phyloP scores from a whole-genome alignment of 2,329 filamentous ascomycete genomes.

The Xylariomycetidae sp. region DNA sequence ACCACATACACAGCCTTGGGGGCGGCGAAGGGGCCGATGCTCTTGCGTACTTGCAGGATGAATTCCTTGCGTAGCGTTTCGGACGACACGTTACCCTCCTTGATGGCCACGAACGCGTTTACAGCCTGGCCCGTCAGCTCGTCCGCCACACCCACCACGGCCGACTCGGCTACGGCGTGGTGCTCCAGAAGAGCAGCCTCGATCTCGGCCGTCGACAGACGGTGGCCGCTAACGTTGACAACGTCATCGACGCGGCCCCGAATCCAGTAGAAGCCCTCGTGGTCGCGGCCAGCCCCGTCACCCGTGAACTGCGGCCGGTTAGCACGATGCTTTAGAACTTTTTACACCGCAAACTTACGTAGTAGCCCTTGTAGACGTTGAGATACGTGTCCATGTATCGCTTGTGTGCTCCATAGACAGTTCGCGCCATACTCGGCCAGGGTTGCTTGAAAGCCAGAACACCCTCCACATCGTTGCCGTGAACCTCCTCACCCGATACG shows the following conservation, averaged over 20 bases:
- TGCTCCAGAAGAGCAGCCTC: conserved; percentile 96
- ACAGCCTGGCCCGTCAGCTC: conserved; percentile 96
- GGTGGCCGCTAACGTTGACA: conserved; percentile 94
- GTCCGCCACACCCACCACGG: conserved; percentile 87
- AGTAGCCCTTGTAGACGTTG: conserved; percentile 96
- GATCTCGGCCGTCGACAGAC: conserved; percentile 94
- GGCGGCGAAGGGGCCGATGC: conserved; percentile 93
- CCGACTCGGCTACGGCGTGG: conserved; percentile 81
- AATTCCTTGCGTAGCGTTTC: conserved; percentile 90
- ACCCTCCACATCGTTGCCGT: conserved; percentile 95
- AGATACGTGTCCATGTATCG: conserved; percentile 98
- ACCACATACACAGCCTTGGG: conserved; percentile 91
- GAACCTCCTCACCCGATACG: conserved; percentile 85
- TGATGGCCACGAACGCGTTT: conserved; percentile 92
- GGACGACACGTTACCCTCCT: conserved; percentile 69
- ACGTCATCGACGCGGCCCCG: conserved; percentile 97
- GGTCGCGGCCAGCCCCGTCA: conserved; percentile 90
- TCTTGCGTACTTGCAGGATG: conserved; percentile 90
- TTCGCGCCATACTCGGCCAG: conserved; percentile 98
- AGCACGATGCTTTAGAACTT: conserved; percentile 7
- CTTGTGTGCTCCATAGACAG: conserved; percentile 96
- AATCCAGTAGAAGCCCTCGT: conserved; percentile 99
- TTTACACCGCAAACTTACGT: conserved; percentile 55
- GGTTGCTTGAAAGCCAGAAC: conserved; percentile 95
- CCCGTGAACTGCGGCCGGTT: conserved; percentile 63